Evolutionary conservation across 768 basidiomycete genomes (phyloP), one percentile per base, ranked within the genome.

Genomic region (Kwoniella pini): DNA sequence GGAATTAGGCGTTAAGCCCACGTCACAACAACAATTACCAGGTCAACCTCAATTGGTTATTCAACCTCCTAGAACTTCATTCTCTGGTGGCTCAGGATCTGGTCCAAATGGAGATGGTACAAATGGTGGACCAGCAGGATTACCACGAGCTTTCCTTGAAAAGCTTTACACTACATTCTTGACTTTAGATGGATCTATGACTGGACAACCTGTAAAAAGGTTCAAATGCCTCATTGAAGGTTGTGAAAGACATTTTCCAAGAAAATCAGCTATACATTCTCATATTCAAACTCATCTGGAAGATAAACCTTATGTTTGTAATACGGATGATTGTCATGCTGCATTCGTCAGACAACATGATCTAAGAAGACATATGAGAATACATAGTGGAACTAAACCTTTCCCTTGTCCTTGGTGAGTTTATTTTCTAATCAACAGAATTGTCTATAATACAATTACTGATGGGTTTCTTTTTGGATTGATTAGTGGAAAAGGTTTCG

Each of bases 271-370:
- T 13, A 80, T 80, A 42, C 74, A 79, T 57, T 74, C 69, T 38
- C 81, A 82, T 66, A 79, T 81, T 52, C 80, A 82, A 62, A 81
- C 80, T 33, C 81, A 82, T 62, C 67, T 82, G 15, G 79, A 80
- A 60, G 79, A 81, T 72, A 81, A 81, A 72, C 81, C 80, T 12
- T 80, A 74, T 62, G 65, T 76, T 1, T 82, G 81, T 58, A 63
- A 69, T 0, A 74, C 72, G 28, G 62, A 66, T n/a, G 77, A 77
- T 43, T 79, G 80, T 67, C 64, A 74, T 38, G 77, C 80, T 2
- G 74, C 80, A 0, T 82, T 82, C 56, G 81, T 82, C 3, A 76
- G 81, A 10, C 77, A 80, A 57, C 80, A 82, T 59, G 81, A 82
- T 57, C 61, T 81, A 30, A 70, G 77, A 4, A 64, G 81, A 22